phyloP scores from a whole-genome alignment of 139 green algal genomes.

The Nannochloris sp. region DNA sequence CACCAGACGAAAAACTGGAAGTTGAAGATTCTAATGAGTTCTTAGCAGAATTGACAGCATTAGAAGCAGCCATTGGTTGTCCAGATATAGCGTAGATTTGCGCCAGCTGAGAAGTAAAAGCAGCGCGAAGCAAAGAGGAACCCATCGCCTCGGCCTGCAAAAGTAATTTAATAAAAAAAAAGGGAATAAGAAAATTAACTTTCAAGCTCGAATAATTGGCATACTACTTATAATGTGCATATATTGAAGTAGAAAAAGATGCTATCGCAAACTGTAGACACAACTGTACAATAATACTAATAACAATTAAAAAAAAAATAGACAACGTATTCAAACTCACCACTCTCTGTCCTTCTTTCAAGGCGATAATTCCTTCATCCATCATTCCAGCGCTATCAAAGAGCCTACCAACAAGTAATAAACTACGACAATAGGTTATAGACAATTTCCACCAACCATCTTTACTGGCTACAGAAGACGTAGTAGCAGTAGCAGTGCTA shows the following conservation, averaged over 20 bases:
- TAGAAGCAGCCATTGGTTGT: too few relatives aligned
- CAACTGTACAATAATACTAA: too few relatives aligned
- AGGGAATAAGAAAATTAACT: not conserved
- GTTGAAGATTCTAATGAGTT: not conserved
- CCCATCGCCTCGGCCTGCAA: conserved; percentile 9
- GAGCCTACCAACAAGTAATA: conserved; percentile 34
- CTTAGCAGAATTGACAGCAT: not conserved
- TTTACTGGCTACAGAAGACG: not conserved
- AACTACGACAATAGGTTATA: conserved; percentile 23
- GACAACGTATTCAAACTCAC: not conserved
- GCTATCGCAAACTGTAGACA: too few relatives aligned
- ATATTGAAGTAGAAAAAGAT: too few relatives aligned
- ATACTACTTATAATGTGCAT: too few relatives aligned
- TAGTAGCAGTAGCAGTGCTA: too few relatives aligned
- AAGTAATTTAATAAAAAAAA: conserved; percentile 3
- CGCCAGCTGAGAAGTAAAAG: conserved; percentile 11
- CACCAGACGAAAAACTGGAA: not conserved
- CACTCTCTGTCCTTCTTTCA: conserved; percentile 36
- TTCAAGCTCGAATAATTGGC: too few relatives aligned
- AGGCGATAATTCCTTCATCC: conserved; percentile 41
- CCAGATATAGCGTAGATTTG: not conserved
- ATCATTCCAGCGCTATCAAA: conserved; percentile 36
- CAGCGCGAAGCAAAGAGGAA: not conserved
- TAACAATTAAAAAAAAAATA: not conserved
- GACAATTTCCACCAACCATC: conserved; percentile 30